Percentiles rank a stretch among this genome's conserved stretches.
phyloP scores from a whole-genome alignment of 257 asterid species.

The Nicotiana knightiana region DNA sequence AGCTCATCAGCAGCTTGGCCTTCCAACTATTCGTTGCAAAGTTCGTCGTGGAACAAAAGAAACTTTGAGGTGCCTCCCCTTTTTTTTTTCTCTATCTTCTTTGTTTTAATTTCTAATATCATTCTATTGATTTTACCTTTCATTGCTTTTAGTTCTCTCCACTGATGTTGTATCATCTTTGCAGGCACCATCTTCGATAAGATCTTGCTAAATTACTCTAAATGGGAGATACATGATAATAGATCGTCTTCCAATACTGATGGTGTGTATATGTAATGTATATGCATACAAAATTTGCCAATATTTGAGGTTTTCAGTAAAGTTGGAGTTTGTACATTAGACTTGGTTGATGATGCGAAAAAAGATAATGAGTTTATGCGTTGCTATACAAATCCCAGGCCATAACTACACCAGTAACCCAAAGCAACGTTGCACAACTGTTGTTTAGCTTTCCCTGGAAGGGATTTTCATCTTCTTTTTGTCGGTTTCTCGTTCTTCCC shows the following conservation, averaged over 20 bases:
- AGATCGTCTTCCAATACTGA: neutral
- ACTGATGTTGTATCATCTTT: neutral
- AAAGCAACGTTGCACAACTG: neutral
- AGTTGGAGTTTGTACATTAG: neutral
- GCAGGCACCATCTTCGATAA: slow-evolving; percentile 70
- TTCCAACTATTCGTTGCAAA: slow-evolving; percentile 86
- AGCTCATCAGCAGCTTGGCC: slow-evolving; percentile 89
- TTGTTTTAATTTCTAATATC: neutral
- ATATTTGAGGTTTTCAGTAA: neutral
- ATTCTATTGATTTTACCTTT: neutral
- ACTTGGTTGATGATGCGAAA: neutral
- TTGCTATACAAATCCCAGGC: neutral
- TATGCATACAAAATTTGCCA: slow-evolving; percentile 1
- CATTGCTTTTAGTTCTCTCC: neutral
- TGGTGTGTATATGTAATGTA: neutral
- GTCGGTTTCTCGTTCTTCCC: neutral
- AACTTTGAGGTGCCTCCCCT: slow-evolving; percentile 54
- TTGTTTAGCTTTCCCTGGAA: neutral
- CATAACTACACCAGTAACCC: neutral
- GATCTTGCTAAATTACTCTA: neutral
- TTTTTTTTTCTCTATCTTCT: neutral
- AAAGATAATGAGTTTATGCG: neutral
- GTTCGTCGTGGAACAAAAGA: slow-evolving; percentile 94
- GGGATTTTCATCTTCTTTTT: neutral
- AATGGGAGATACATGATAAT: neutral